Evolutionary conservation across 2,329 filamentous ascomycete species (phyloP).

Genomic region (Podosphaera fusca): DNA sequence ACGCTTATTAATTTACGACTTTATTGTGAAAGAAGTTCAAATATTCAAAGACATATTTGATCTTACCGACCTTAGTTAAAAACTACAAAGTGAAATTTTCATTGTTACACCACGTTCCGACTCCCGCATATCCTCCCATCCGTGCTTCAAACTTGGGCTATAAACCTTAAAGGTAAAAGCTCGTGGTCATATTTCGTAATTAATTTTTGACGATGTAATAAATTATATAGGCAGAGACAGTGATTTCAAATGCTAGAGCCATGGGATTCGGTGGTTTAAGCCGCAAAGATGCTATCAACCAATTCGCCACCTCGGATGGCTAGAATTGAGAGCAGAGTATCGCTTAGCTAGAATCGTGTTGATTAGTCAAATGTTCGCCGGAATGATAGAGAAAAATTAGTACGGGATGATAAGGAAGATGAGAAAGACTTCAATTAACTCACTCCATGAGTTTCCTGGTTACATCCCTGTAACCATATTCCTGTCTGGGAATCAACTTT

Average conservation of each 20-base stretch:
- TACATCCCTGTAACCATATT: slow-evolving; percentile 84
- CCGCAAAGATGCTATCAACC: slow-evolving; percentile 47
- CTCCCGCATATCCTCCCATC: too few species aligned
- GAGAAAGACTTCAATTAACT: slow-evolving; percentile 20
- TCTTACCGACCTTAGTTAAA: too few species aligned
- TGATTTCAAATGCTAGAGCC: not conserved
- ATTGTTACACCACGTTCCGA: too few species aligned
- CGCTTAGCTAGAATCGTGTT: slow-evolving; percentile 34
- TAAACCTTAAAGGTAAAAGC: too few species aligned
- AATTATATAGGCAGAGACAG: too few species aligned
- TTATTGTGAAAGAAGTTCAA: too few species aligned
- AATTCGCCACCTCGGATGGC: slow-evolving; percentile 57
- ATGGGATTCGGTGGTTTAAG: slow-evolving; percentile 5
- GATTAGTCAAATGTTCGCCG: not conserved
- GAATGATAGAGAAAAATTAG: not conserved
- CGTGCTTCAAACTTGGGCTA: too few species aligned
- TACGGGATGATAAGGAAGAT: not conserved
- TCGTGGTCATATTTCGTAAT: too few species aligned
- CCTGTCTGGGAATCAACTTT: slow-evolving; percentile 48
- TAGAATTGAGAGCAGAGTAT: slow-evolving; percentile 60
- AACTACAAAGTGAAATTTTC: too few species aligned
- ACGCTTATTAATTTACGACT: too few species aligned
- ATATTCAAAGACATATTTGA: too few species aligned
- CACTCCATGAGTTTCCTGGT: slow-evolving; percentile 78
- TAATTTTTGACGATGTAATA: too few species aligned